Percentiles rank a stretch among this genome's conserved stretches.
These are phyloP conservation scores for Torulaspora gathmanii DNA, from an alignment of 805 yeast genomes.

Conservation along the genomic window DNA sequence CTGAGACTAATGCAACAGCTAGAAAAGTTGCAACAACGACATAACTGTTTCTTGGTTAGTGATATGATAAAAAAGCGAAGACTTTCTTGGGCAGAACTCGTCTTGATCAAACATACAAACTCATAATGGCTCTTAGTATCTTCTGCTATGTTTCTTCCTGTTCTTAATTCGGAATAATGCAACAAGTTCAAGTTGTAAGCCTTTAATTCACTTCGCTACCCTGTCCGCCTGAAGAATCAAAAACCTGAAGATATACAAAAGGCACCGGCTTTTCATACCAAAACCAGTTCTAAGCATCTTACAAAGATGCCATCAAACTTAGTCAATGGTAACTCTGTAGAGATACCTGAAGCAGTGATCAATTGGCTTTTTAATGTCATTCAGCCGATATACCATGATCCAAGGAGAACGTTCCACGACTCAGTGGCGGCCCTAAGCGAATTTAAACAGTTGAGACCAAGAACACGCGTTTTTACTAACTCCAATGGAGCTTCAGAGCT, in stretches of 20 bases:
- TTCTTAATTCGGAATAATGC: constrained; percentile 3
- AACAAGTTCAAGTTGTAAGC: constrained; percentile 6
- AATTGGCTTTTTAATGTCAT: constrained; percentile 58
- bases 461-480: constrained; percentile 60
- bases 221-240: background rate
- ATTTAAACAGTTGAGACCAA: constrained; percentile 53
- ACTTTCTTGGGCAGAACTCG: background rate
- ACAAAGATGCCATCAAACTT: background rate
- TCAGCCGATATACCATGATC: constrained; percentile 55
- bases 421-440: constrained; percentile 44
- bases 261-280: too few species aligned
- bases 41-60: constrained; percentile 43
- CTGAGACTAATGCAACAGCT: constrained; percentile 52
- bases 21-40: constrained; percentile 63
- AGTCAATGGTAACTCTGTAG: background rate
- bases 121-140: constrained; percentile 7
- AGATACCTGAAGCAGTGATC: constrained; percentile 32
- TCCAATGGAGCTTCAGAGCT: constrained; percentile 56
- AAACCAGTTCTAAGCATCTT: background rate
- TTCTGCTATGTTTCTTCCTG: background rate
- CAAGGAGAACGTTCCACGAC: constrained; percentile 61
- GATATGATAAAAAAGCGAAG: background rate
- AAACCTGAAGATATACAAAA: background rate
- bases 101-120: constrained; percentile 15
- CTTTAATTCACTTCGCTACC: constrained; percentile 1